Evolutionary conservation across 1,139 yeast genomes (phyloP), one percentile per base, ranked within the genome.

Genomic region (Debaryomyces sp.): DNA sequence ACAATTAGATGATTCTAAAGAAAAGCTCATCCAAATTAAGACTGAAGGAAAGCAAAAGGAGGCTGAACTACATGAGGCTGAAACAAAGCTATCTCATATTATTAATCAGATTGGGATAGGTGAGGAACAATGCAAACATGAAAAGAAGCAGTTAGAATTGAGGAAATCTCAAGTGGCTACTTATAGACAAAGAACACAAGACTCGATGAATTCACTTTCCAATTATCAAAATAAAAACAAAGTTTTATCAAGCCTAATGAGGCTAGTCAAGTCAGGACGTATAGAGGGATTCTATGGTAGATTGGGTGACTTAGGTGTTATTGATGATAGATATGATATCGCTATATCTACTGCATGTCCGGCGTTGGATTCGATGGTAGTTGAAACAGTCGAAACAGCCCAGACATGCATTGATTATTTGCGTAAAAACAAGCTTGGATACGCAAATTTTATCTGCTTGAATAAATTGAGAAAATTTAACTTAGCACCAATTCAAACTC

Each of bases 321-420:
- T 94, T 55, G 97, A 90, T 61, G 89, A 87, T 56, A 79, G 81
- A 59, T 95, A 88, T 64, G 99, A 95, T 67, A 80, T 91, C 45
- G 99, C 99, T 0, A 83, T 95, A 21, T 91, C 98, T 0, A 94
- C 99, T 0, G 99, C 97, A 0, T 90, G 96, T 58, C 92, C 96
- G 1, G 85, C 94, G 8, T 73, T 95, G 50, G 96, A 92, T 62
- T 94, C 96, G 48, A 84, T 91, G 77, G 98, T 95, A 17, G 98
- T 95, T 3, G 97, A 91, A 45, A 84, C 92, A 0, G 98, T 94
- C 8, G 97, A 89, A 58, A 87, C 89, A 27, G 99, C 97, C 1
- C 97, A 91, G 63, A 83, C 82, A 43, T 94, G 99, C 67, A 89
- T 95, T 51, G 95, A 89, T 47, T 87, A 89, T 58, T 76, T 95